Evolutionary conservation across 192 early-diverging fungal genomes (phyloP).

Genomic region (Cetraspora pellucida): DNA sequence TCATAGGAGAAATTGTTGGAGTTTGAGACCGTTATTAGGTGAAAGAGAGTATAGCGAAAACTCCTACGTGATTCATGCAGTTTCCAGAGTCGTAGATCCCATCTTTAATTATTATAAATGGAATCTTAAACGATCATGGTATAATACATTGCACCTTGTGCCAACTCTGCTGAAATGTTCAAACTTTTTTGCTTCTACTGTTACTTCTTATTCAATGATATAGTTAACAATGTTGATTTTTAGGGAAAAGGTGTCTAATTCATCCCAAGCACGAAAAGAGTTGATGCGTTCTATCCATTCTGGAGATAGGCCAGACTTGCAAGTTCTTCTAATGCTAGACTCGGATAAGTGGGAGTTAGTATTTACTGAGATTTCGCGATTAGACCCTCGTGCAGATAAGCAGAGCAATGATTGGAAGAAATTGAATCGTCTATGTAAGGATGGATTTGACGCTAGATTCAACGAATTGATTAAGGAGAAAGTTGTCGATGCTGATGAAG

Average conservation of each 20-base stretch:
- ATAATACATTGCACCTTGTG: too few species aligned
- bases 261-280: not conserved
- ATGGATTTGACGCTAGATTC: not conserved
- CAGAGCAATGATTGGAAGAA: not conserved
- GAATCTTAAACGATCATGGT: too few species aligned
- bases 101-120: too few species aligned
- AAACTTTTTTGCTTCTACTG: too few species aligned
- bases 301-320: not conserved
- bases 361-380: not conserved
- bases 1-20: not conserved
- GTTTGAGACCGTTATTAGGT: not conserved
- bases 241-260: not conserved
- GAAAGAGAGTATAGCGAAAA: not conserved
- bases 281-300: not conserved
- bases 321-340: too few species aligned
- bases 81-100: too few species aligned
- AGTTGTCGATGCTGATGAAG: too few species aligned
- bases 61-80: too few species aligned
- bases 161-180: too few species aligned
- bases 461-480: not conserved
- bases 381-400: not conserved
- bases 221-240: too few species aligned
- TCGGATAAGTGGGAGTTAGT: too few species aligned
- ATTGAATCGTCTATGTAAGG: not conserved
- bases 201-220: too few species aligned